A percentile compares a stretch with the other conserved stretches of the same genome.
phyloP scores from a whole-genome alignment of 805 yeast species.

The Candida verbasci region DNA sequence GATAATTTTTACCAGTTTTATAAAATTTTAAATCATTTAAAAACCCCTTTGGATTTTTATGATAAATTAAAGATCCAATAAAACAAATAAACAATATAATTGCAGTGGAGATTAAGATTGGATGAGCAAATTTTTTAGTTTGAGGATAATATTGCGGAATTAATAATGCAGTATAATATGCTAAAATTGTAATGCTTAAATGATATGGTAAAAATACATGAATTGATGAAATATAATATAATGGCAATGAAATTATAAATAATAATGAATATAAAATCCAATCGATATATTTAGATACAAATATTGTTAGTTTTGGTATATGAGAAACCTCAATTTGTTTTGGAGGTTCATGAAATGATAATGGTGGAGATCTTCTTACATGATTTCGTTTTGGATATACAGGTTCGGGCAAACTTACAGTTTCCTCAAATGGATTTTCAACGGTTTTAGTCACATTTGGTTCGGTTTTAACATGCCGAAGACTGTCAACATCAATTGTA shows the following conservation, averaged over 20 bases:
- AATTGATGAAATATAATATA: slow-evolving; percentile 47
- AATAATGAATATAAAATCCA: slow-evolving; percentile 47
- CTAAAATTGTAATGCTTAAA: slow-evolving; percentile 52
- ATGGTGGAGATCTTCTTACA: neutral
- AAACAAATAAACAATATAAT: slow-evolving; percentile 60
- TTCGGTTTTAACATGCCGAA: slow-evolving; percentile 15
- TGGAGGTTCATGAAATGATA: neutral
- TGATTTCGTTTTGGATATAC: slow-evolving; percentile 11
- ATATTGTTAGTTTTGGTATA: slow-evolving; percentile 22
- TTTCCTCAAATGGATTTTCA: slow-evolving; percentile 16
- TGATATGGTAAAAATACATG: slow-evolving; percentile 61
- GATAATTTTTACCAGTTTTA: slow-evolving; percentile 66
- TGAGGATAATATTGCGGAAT: slow-evolving; percentile 42
- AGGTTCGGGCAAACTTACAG: slow-evolving; percentile 11
- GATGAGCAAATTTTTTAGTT: slow-evolving; percentile 57
- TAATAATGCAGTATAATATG: slow-evolving; percentile 48
- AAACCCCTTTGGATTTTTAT: slow-evolving; percentile 43
- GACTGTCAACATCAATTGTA: slow-evolving; percentile 27
- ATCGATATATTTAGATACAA: slow-evolving; percentile 46
- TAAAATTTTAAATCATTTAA: slow-evolving; percentile 48
- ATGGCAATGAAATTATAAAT: slow-evolving; percentile 53
- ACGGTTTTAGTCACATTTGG: slow-evolving; percentile 8
- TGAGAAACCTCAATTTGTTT: slow-evolving; percentile 1
- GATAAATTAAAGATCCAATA: slow-evolving; percentile 52
- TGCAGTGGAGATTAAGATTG: slow-evolving; percentile 64